Evolutionary conservation across 441 rosid genomes (phyloP).

Genomic region (Euphorbia schlechtendalii): DNA sequence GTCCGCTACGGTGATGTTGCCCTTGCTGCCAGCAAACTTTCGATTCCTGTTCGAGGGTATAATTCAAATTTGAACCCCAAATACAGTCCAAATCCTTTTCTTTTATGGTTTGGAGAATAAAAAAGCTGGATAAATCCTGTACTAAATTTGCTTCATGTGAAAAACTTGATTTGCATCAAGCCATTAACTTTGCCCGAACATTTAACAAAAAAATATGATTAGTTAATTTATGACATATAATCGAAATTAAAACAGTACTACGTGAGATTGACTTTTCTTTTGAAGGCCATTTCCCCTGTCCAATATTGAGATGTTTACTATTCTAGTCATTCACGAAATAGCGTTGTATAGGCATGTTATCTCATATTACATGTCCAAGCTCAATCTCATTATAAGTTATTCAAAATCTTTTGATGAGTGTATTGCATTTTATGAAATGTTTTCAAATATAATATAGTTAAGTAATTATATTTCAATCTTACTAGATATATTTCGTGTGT

Average conservation of each 20-base stretch:
- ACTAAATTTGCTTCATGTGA: too few species aligned
- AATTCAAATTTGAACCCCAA: not conserved
- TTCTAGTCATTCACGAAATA: not conserved
- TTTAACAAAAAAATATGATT: too few species aligned
- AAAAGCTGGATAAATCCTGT: too few species aligned
- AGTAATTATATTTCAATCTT: slow-evolving; percentile 10
- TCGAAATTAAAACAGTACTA: not conserved
- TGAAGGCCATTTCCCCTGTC: not conserved
- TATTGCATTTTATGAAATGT: not conserved
- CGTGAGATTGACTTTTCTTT: not conserved
- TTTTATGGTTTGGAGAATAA: not conserved
- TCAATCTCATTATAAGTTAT: not conserved
- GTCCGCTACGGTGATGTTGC: slow-evolving; percentile 64
- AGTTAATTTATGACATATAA: too few species aligned
- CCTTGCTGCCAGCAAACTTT: slow-evolving; percentile 60
- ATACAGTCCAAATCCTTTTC: not conserved
- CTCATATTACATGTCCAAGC: not conserved
- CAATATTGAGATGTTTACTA: not conserved
- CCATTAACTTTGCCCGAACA: not conserved
- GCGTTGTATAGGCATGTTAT: not conserved
- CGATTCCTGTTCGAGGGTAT: slow-evolving; percentile 86
- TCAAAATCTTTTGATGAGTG: not conserved
- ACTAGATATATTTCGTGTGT: slow-evolving; percentile 86
- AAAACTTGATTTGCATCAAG: too few species aligned
- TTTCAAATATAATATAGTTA: not conserved